Evolutionary conservation across 108 stramenopile species (phyloP).

Genomic region (Fragilaria crotonensis): DNA sequence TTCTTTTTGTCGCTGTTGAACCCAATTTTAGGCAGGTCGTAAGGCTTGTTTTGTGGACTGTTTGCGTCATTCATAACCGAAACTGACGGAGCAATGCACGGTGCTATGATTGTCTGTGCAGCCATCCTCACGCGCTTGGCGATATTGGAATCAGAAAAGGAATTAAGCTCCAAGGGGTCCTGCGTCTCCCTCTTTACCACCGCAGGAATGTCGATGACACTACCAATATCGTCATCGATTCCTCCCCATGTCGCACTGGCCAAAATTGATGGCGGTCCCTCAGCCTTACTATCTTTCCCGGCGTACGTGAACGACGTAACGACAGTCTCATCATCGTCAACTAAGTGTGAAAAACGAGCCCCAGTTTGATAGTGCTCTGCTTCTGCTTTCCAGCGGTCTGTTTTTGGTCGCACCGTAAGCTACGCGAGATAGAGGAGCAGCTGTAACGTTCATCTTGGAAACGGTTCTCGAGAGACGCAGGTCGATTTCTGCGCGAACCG

Average conservation of each 20-base stretch:
- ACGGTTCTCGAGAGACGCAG: conserved; percentile 23
- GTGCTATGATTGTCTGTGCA: conserved; percentile 77
- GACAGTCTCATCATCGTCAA: conserved; percentile 84
- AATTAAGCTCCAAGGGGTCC: not conserved
- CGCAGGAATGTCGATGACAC: not conserved
- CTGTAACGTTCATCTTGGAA: conserved; percentile 18
- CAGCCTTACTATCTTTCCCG: conserved; percentile 2
- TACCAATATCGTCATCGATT: not conserved
- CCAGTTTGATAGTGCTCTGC: conserved; percentile 33
- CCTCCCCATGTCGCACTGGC: not conserved
- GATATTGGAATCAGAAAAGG: conserved; percentile 10
- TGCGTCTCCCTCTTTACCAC: conserved; percentile 22
- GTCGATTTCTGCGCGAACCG: conserved; percentile 18
- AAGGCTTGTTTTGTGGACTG: conserved; percentile 4
- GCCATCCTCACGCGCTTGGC: conserved; percentile 62
- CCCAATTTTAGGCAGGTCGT: not conserved
- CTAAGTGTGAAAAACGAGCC: conserved; percentile 16
- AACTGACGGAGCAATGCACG: conserved; percentile 60
- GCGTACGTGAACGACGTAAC: conserved; percentile 28
- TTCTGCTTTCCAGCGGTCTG: conserved; percentile 62
- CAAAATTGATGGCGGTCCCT: not conserved
- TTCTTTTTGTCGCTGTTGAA: not conserved
- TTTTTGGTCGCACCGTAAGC: conserved; percentile 78
- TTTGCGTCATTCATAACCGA: conserved; percentile 12
- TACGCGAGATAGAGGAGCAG: conserved; percentile 53